Evolutionary conservation across 148 eudicot genomes (phyloP), one percentile per base, ranked within the genome.

Genomic region (Nepenthes mirabilis): DNA sequence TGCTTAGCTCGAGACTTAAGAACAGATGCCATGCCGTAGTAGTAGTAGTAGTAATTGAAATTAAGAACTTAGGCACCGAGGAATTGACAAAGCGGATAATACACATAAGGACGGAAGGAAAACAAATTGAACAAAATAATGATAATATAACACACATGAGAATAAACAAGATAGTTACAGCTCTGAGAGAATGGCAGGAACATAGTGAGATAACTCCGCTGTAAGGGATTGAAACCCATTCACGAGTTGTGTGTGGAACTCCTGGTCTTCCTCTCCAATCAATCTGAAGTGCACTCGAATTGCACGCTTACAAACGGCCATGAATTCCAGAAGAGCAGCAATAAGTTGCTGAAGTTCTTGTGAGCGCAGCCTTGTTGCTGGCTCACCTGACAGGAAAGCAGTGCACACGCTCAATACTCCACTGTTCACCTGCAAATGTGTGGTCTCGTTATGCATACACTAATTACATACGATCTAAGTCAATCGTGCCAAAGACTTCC

Each of bases 261-360:
- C 99, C 68, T 94, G 97, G 70, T 94, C 99, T 68, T 94, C 99
- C 55, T 94, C 99, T 65, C 99, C 99, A 55, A 94, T 94, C 48
- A 94, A 73, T 67, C 99, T 84, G 60, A 89, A 94, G 71, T 94
- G 99, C 59, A 94, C 99, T 52, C 99, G 69, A 49, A 94, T 89
- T 14, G 99, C 99, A 64, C 99, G 84, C 64, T 94, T 94, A 68
- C 99, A 94, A 34, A 94, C 99, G 13, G 99, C 99, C 99, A 94
- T 94, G 66, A 94, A 94, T 72, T 94, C 99, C 52, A 94, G 91
- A 48, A 94, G 91, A 37, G 99, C 99, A 12, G 99, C 99, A 33
- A 94, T 94, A 47, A 94, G 87, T 74, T 94, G 99, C 74, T 94
- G 99, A 65, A 94, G 65, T 58, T 94, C 99, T 80, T 94, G 99